Evolutionary conservation across 495 filamentous ascomycete species (phyloP), one percentile per base, ranked within the genome.

Genomic region (Tricharina praecox): DNA sequence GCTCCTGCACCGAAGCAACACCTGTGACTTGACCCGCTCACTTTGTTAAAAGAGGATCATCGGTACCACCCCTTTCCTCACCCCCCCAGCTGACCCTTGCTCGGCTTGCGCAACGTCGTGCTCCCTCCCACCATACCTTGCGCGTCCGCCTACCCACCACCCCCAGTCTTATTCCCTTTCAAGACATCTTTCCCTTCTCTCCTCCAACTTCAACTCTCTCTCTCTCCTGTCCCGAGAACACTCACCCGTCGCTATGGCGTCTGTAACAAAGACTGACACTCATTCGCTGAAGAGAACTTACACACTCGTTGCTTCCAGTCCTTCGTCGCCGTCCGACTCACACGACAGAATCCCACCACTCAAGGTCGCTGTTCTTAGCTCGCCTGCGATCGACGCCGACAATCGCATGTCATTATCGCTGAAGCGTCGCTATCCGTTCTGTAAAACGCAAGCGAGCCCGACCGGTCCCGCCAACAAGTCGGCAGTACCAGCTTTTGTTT

Each of bases 351-450:
- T 35, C 24, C 47, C 56, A 21, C 55, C 54, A 23, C 58, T 53
- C 21, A 53, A 58, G 44, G 47, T 57, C 23, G 13, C 24, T 7
- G 41, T 13, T 23, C n/a, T n/a, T n/a, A n/a, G n/a, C n/a, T n/a
- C n/a, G n/a, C n/a, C n/a, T n/a, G n/a, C n/a, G n/a, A 18, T 24
- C 24, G 24, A 13, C 41, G 24, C 23, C 44, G 44, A 47, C 19
- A 11, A 21, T 21, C 58, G 55, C 48, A 61, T 61, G 58, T 60
- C 58, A 60, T 48, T 61, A 35, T 60, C 58, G 48, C 48, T 61
- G 40, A 61, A 61, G 38, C 58, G 57, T 25, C 53, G 57, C 40
- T 61, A 60, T 53, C 58, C 58, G 28, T 60, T 60, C 41, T 60
- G 56, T 52, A 52, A 55, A 55, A 55, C 57, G 46, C 57, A 59